phyloP scores from a whole-genome alignment of 768 basidiomycete genomes.

The Symmetrospora coprosmae region DNA sequence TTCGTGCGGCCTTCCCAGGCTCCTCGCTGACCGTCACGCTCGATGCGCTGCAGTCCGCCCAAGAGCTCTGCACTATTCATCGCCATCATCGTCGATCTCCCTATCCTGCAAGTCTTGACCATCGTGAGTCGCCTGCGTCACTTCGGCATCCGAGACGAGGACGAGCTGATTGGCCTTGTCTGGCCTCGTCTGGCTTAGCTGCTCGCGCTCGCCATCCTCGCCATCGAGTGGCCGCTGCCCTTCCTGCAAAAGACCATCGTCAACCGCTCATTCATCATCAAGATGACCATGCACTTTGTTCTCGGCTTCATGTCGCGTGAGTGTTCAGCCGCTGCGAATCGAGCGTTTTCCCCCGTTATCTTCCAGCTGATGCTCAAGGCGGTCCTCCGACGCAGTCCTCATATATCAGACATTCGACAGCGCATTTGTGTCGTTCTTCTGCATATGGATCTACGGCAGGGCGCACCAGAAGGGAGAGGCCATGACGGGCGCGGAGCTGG shows the following conservation, averaged over 20 bases:
- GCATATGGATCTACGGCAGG: conserved; percentile 3
- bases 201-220: conserved; percentile 48
- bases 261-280: conserved; percentile 39
- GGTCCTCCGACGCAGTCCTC: background rate
- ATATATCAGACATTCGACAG: conserved; percentile 11
- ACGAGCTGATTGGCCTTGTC: background rate
- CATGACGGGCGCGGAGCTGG: too few relatives aligned
- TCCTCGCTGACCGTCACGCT: background rate
- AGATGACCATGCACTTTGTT: conserved; percentile 51
- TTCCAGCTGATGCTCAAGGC: conserved; percentile 42
- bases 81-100: conserved; percentile 58
- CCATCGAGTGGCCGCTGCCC: conserved; percentile 60
- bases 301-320: conserved; percentile 46
- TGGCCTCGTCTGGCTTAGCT: conserved; percentile 29
- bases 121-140: conserved; percentile 37
- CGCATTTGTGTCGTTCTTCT: background rate
- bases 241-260: conserved; percentile 21
- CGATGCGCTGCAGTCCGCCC: conserved; percentile 44
- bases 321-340: conserved; percentile 49
- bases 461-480: background rate
- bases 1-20: background rate
- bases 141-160: background rate
- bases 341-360: too few relatives aligned
- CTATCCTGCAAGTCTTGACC: conserved; percentile 56
- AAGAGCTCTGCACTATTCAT: conserved; percentile 52